Evolutionary conservation across 139 green algal genomes (phyloP), one percentile per base, ranked within the genome.

Genomic region (Nannochloris sp.): DNA sequence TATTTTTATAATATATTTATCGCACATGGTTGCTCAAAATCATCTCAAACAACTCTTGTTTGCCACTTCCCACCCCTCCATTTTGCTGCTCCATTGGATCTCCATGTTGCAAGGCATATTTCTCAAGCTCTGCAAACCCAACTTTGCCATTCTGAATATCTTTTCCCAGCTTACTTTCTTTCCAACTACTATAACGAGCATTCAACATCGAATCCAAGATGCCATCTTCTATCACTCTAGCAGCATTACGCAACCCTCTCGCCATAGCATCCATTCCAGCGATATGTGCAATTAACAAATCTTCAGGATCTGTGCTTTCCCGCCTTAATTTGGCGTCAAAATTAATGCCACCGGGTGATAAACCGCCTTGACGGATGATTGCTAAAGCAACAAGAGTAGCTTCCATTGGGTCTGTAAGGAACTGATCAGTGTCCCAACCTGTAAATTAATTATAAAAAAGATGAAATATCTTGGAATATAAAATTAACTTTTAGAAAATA

Each of bases 381-480:
- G 77, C 46, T 27, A 74, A 35, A 2, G 54, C 39, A 62, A 84
- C 73, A 9, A 79, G 65, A 6, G 79, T 83, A 2, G 81, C 74
- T 69, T 84, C 68, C 1, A 30, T 59, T 5, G 56, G 46, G 44
- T 92, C 85, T 0, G 73, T 82, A 6, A 87, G 64, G 68, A 92
- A 92, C 76, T 92, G 61, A 70, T 92, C 85, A 10, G 85, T 92
- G 77, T 92, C 85, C 85, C 85, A 92, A 6, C 71, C 85, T 55
- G n/a, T n/a, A n/a, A 37, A 47, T 60, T 73, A 48, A 15, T 23
- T 31, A 44, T n/a, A 19, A 27, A 51, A 51, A 51, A 19, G 42
- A 51, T 19, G 19, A 19, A 51, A 51, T 51, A 51, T 51, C 19
- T 27, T 19, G 19, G 42, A 51, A 51, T 19, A 51, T 51, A 51